Base-by-base conservation (phyloP, 2,329 filamentous ascomycete species). In the Alternaria incomplexa region DNA sequence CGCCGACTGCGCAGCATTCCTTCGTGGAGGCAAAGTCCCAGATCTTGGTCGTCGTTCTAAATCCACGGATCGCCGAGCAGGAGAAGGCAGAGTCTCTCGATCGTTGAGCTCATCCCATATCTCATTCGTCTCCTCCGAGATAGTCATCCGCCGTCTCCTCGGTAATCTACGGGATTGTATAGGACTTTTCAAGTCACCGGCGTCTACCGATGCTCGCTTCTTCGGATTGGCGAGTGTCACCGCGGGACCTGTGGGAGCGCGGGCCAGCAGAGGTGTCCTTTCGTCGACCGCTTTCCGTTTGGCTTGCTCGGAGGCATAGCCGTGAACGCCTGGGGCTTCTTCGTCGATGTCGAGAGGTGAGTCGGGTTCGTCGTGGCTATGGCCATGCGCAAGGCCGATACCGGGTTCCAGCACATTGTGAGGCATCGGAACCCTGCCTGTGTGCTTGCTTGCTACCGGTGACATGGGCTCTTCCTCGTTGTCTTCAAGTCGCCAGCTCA, bases 401-500 rank as follows among this genome's bases (percentile, higher is more conserved):
- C 93, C 93, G 2, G 94, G 93, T 1, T 93, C 89, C 20, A 97
- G 85, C 1, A 89, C 89, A 1, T 91, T 93, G 76, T 87, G 80
- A n/a, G 83, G 81, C 44, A 83, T 78, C 23, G 71, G 77, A 6
- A 81, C 75, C 74, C 80, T 65, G 68, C 75, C 75, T 56, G 71
- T 77, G 64, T 78, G 71, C 71, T 75, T 77, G 68, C 71, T 68
- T 58, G 69, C 63, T 48, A 72, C 65, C 76, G 66, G 82, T 73
- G 73, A 50, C 87, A 86, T 30, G 81, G 85, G 3, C 86, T 89
- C 44, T 84, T 85, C 68, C 85, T 89, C 69, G 91, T 64, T 90
- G 73, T 95, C 92, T 77, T 92, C 93, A 59, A 99, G 86, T 63
- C 96, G 90, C 95, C 96, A 98, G 32, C 94, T 97, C 4, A 99